Percentiles rank a stretch among this genome's conserved stretches.
phyloP scores from a whole-genome alignment of 306 rosid species.

The Lathyrus oleraceus region DNA sequence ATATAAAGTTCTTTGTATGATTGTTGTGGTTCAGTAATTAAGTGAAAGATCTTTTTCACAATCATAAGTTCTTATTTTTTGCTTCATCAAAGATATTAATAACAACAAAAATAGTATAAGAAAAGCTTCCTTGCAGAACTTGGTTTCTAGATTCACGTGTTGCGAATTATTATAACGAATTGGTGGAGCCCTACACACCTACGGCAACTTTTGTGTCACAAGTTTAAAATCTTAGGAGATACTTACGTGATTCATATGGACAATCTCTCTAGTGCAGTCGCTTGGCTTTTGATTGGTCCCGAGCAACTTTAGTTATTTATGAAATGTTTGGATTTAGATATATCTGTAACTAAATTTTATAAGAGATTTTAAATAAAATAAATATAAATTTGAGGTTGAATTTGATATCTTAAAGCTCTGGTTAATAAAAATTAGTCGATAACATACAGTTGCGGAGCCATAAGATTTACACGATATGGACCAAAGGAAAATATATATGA shows the following conservation, averaged over 20 bases:
- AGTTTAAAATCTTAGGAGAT: background rate
- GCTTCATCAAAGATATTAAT: background rate
- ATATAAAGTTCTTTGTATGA: background rate
- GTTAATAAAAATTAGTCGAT: too few relatives aligned
- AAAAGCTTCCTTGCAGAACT: constrained; percentile 6
- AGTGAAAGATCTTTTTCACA: background rate
- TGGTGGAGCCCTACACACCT: background rate
- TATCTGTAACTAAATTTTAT: too few relatives aligned
- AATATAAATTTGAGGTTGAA: too few relatives aligned
- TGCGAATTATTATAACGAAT: background rate
- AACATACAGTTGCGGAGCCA: too few relatives aligned
- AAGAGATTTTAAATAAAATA: too few relatives aligned
- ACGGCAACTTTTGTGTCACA: background rate
- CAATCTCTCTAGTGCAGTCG: background rate
- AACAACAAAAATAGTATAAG: background rate
- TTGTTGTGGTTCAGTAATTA: background rate
- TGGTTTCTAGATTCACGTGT: background rate
- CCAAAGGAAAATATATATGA: too few relatives aligned
- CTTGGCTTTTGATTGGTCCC: background rate
- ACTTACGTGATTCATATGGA: background rate
- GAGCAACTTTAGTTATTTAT: background rate
- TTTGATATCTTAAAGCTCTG: too few relatives aligned
- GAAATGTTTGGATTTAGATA: too few relatives aligned
- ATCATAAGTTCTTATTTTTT: background rate
- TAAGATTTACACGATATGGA: too few relatives aligned